phyloP scores from a whole-genome alignment of 2,329 filamentous ascomycete genomes.

The Bisporella sp. region DNA sequence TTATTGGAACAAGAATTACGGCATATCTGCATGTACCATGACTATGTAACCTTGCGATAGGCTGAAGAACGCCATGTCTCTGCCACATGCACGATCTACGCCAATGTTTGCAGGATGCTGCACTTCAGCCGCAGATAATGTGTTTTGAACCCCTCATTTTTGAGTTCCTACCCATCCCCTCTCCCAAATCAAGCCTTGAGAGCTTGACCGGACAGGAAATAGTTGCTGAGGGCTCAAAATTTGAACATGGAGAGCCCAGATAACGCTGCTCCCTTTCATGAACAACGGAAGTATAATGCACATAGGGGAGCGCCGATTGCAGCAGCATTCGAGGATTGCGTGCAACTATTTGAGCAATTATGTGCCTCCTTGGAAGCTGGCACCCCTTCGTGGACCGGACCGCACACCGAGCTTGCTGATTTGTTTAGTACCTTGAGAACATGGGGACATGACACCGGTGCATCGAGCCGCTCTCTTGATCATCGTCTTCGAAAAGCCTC shows the following conservation, averaged over 20 bases:
- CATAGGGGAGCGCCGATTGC: background rate
- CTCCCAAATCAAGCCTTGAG: too few species aligned
- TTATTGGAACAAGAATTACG: too few species aligned
- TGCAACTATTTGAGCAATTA: background rate
- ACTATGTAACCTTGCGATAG: too few species aligned
- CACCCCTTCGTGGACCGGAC: background rate
- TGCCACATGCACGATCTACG: too few species aligned
- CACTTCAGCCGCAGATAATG: too few species aligned
- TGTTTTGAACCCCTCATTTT: too few species aligned
- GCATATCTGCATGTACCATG: background rate
- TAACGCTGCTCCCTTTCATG: background rate
- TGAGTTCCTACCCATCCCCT: too few species aligned
- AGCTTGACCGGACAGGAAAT: too few species aligned
- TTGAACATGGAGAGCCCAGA: too few species aligned
- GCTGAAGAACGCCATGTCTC: too few species aligned
- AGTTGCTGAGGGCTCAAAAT: too few species aligned
- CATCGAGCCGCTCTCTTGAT: background rate
- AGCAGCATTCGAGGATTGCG: background rate
- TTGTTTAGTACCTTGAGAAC: background rate
- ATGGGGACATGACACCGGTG: background rate
- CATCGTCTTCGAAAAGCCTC: background rate
- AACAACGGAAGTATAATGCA: background rate
- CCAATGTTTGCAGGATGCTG: too few species aligned
- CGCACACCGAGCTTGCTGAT: background rate
- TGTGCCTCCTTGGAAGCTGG: background rate